Evolutionary conservation across 805 yeast genomes (phyloP).

Genomic region (Myxozyma sirexii): DNA sequence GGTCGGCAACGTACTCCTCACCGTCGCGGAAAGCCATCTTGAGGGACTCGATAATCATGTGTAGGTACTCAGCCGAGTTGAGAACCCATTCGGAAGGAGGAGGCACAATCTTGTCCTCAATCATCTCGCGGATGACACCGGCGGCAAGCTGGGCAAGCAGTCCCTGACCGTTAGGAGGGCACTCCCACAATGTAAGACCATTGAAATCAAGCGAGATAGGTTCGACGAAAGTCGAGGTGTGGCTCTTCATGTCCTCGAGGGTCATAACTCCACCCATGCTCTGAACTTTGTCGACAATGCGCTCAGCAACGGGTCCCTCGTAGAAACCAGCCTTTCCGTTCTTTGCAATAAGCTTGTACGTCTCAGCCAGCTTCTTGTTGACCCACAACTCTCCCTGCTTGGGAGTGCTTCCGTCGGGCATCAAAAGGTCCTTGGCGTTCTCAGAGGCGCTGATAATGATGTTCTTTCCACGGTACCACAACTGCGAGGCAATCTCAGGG

Average conservation of each 20-base stretch:
- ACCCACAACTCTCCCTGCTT: constrained; percentile 58
- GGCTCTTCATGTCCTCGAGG: constrained; percentile 58
- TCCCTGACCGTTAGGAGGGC: constrained; percentile 86
- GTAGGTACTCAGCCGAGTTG: constrained; percentile 72
- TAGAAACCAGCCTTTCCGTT: constrained; percentile 70
- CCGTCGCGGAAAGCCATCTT: constrained; percentile 75
- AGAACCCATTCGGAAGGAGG: constrained; percentile 51
- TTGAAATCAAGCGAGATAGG: constrained; percentile 60
- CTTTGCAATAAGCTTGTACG: constrained; percentile 54
- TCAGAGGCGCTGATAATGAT: constrained; percentile 45
- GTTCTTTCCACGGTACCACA: constrained; percentile 53
- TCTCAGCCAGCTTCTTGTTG: constrained; percentile 57
- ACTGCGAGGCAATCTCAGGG: constrained; percentile 56
- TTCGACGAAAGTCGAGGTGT: constrained; percentile 63
- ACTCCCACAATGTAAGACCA: constrained; percentile 69
- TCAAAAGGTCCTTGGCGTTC: constrained; percentile 43
- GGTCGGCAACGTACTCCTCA: constrained; percentile 72
- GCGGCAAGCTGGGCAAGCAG: constrained; percentile 71
- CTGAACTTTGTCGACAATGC: constrained; percentile 58
- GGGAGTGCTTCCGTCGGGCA: constrained; percentile 51
- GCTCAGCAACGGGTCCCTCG: constrained; percentile 67
- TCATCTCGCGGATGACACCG: constrained; percentile 64
- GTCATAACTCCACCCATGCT: constrained; percentile 59
- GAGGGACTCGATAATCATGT: constrained; percentile 67
- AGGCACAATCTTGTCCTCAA: constrained; percentile 47